Base-by-base conservation (phyloP, 2,329 filamentous ascomycete species). In the Juglanconis sp. region DNA sequence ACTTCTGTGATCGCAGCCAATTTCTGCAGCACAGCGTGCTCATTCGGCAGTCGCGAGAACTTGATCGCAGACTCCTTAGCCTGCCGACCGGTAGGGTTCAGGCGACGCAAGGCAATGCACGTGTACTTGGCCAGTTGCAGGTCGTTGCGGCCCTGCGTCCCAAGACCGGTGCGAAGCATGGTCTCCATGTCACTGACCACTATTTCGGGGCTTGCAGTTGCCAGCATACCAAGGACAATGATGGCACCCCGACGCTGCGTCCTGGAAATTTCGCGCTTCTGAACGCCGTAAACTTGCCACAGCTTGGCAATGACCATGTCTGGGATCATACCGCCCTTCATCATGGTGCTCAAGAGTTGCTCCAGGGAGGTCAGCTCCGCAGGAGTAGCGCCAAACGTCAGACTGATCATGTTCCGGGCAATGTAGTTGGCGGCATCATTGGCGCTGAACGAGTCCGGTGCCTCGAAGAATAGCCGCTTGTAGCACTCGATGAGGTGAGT, bases 401-500 rank as follows among this genome's bases (percentile, higher is more conserved):
- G 78, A 80, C 93, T 97, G 74, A 98, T 98, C 94, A 99, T 99
- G 75, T 98, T 99, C 64, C 93, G 87, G 32, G 94, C 94, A 69
- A 99, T 89, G 71, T 96, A 99, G 73, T 96, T 97, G 52, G 95
- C 93, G 2, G 93, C 88, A 70, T 97, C 93, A 66, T 97, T 97
- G 35, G 87, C 79, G 61, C 84, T 91, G 76, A 96, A 97, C 4
- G 87, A 87, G 62, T 92, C 91, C 0, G 95, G 95, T 0, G 96
- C 93, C 70, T 96, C 92, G 68, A 99, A 99, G 76, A 98, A 99
- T 1, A 99, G 84, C 24, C 91, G 87, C 71, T 90, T 95, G 79
- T 99, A 99, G 73, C 92, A 96, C 67, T 99, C 95, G 66, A 99
- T 96, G 35, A 99, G 82, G 74, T 99, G 95, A 2, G 90, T 91